Base-by-base conservation (phyloP, 164 flowering plant species). In the Umbellularia californica region DNA sequence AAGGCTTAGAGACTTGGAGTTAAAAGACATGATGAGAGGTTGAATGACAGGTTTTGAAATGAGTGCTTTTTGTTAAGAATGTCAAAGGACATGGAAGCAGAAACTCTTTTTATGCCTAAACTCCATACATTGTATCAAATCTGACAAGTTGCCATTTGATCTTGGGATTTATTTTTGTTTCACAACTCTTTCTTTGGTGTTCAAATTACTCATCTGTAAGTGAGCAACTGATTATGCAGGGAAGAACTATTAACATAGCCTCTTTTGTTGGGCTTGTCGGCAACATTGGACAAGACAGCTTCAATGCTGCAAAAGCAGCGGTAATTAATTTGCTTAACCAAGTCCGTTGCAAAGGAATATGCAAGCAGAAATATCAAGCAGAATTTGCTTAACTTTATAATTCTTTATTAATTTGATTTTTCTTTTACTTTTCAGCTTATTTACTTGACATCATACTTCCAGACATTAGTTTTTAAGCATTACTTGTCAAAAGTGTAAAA, bases 251-350 rank as follows among this genome's bases (percentile, higher is more conserved):
- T 76, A 96, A 92, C 76, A 88, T 96, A 72, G 86, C 97, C 55
- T 96, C 99, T 58, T 95, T 96, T 79, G 99, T 92, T 84, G 98
- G 99, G 68, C 85, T 95, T 35, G 87, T 87, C 74, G 98, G 99
- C 50, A 96, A 92, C 73, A 79, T 79, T 71, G 98, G 98, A 74
- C 99, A 96, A 85, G 95, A 98, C 74, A 96, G 94, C 78, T 94
- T 92, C 74, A 88, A 94, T 86, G 98, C 99, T 78, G 97, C 99
- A 71, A 94, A 96, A 84, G 99, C 99, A 24, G 98, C 97, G 19
- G 98, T 95, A 35, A 92, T 30, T 0, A 30, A 30, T 95, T 86
- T 97, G 99, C 70, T 79, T 96, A 19, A 92, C 98, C 68, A 96
- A 94, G 82, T 72, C 87, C 69, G 94, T 91, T 77, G 99, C 98